Base-by-base conservation (phyloP, 2,329 filamentous ascomycete genomes). In the Xylariaceae sp. region DNA sequence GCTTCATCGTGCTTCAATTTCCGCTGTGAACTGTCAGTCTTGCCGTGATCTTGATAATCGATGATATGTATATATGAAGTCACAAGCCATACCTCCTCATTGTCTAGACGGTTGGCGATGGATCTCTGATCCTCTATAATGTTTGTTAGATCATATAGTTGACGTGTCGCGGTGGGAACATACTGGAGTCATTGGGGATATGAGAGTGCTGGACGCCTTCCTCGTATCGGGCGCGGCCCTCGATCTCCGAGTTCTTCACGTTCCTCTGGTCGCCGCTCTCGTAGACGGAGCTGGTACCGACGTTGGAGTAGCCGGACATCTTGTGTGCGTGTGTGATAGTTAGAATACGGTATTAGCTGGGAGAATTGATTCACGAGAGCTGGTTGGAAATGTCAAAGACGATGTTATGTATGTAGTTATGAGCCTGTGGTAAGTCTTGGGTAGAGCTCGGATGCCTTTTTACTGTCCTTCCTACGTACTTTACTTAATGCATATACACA, bases 241-340 rank as follows among this genome's bases (percentile, higher is more conserved):
- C 75, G 7, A 69, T 44, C 67, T 84, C 78, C 2, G 82, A 79
- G 56, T 82, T 70, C 59, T 84, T 81, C 59, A 75, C 71, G 71
- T 86, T 91, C 67, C 84, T 82, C 80, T 95, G 90, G 75, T 95
- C 90, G 56, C 86, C 88, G 54, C 81, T 87, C 76, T 93, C 89
- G 76, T 95, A 93, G 71, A 91, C 76, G 58, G 75, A 72, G 61
- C 75, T 67, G 71, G 78, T 81, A 65, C 90, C 90, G 70, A 93
- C 89, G 70, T 79, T 88, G 55, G 88, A 90, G 59, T 77, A 67
- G 40, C 67, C 69, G 45, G 71, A 71, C 73, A 75, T 75, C 43
- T 42, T 71, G 19, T 46, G 19, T 16, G 46, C 43, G 50, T 57
- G 54, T 10, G 43, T 21, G 20, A 26, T 7, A 26, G 20, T 21